A percentile compares a stretch with the other conserved stretches of the same genome.
These are phyloP conservation scores for Exophiala sideris DNA, from an alignment of 2,329 filamentous ascomycete species.

Conservation along the genomic window DNA sequence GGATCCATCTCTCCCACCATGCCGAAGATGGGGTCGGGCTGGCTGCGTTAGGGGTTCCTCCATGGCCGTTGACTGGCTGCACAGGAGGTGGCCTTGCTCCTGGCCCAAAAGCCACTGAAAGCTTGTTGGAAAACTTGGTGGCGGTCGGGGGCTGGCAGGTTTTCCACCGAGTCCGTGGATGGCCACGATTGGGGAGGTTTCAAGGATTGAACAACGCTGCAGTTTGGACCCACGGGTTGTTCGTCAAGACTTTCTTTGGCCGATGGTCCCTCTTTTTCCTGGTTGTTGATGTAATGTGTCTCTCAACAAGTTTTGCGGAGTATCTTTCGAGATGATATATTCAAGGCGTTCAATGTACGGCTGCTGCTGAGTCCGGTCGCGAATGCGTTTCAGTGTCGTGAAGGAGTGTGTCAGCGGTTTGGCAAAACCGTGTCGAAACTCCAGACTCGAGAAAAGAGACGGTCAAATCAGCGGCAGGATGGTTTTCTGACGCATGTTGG, in stretches of 20 bases:
- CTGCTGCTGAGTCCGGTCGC: constrained; percentile 11
- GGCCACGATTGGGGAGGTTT: constrained; percentile 25
- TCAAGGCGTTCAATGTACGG: not conserved
- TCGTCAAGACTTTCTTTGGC: constrained; percentile 4
- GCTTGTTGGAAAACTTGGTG: constrained; percentile 13
- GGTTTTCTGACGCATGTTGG: constrained; percentile 15
- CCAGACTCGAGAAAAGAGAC: constrained; percentile 2
- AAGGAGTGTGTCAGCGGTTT: constrained; percentile 12
- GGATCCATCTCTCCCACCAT: constrained; percentile 14
- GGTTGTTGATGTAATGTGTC: not conserved
- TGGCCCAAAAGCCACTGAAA: too few relatives aligned
- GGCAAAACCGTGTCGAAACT: constrained; percentile 1
- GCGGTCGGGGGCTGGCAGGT: constrained; percentile 17
- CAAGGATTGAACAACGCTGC: constrained; percentile 14
- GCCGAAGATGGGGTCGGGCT: constrained; percentile 13
- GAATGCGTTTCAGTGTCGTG: constrained; percentile 12
- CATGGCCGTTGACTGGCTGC: constrained; percentile 19
- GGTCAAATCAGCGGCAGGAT: constrained; percentile 10
- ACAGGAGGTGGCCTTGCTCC: constrained; percentile 7
- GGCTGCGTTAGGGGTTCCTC: constrained; percentile 16
- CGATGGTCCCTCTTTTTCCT: not conserved
- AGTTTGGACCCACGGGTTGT: constrained; percentile 10
- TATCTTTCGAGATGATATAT: not conserved
- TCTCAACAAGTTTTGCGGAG: too few relatives aligned
- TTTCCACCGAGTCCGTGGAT: not conserved